Percentiles rank a stretch among this genome's conserved stretches.
These are phyloP conservation scores for Hevea brasiliensis DNA, from an alignment of 345 rosid species.

Conservation along the genomic window DNA sequence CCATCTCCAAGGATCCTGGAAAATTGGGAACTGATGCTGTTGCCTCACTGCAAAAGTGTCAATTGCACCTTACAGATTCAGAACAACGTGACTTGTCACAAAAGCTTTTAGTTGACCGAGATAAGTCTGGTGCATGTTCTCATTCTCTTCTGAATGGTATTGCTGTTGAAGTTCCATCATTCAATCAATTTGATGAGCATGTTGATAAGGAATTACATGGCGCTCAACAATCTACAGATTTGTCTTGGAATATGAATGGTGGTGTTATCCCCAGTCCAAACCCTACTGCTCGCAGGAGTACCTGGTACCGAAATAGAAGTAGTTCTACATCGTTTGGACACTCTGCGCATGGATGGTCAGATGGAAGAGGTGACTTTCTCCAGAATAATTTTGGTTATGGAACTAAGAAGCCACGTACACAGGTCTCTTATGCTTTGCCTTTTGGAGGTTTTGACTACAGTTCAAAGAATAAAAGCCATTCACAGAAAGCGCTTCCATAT, in stretches of 20 bases:
- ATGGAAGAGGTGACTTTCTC: slow-evolving; percentile 56
- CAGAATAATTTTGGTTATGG: slow-evolving; percentile 67
- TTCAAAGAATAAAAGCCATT: slow-evolving; percentile 50
- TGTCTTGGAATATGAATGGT: slow-evolving; percentile 59
- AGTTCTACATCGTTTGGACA: slow-evolving; percentile 46
- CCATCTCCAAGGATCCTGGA: slow-evolving; percentile 33
- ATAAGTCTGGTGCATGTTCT: slow-evolving; percentile 36
- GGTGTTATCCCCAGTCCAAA: slow-evolving; percentile 64
- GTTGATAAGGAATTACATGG: slow-evolving; percentile 30
- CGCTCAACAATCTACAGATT: slow-evolving; percentile 46
- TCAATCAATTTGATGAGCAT: slow-evolving; percentile 40
- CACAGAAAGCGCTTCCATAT: slow-evolving; percentile 59
- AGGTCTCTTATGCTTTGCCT: slow-evolving; percentile 82
- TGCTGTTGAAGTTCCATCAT: slow-evolving; percentile 59
- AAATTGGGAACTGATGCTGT: slow-evolving; percentile 26
- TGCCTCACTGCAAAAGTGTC: slow-evolving; percentile 34
- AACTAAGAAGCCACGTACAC: slow-evolving; percentile 87
- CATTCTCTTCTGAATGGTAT: slow-evolving; percentile 38
- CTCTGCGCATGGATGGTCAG: slow-evolving; percentile 69
- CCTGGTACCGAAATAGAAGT: slow-evolving; percentile 69
- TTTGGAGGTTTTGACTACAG: slow-evolving; percentile 59
- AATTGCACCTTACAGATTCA: slow-evolving; percentile 29
- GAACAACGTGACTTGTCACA: slow-evolving; percentile 20
- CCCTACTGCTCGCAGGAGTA: slow-evolving; percentile 85
- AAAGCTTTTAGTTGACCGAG: slow-evolving; percentile 31